Conservation (phyloP, 345 rosid species). For the Raphanus raphanistrum region DNA sequence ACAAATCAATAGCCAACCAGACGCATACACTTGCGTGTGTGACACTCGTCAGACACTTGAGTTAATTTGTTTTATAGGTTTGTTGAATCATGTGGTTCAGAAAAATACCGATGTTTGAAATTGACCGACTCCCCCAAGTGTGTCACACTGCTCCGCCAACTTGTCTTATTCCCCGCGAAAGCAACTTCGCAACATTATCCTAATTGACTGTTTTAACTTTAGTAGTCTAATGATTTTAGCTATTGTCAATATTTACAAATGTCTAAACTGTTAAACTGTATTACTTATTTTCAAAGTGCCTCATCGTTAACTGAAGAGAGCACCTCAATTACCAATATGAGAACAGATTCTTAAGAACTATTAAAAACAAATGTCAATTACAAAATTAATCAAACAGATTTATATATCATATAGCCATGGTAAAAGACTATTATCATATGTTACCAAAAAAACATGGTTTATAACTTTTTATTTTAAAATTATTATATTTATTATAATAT, state of each 20-base stretch:
- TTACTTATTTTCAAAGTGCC: background rate
- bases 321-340: background rate
- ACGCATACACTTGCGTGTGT: constrained; percentile 14
- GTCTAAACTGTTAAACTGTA: background rate
- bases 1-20: constrained; percentile 18
- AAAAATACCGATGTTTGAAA: constrained; percentile 16
- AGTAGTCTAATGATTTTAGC: background rate
- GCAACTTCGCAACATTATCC: constrained; percentile 30
- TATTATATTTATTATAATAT: too few species aligned
- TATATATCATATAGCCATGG: background rate
- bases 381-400: background rate
- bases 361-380: background rate
- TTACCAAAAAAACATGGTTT: too few species aligned
- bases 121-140: constrained; percentile 31
- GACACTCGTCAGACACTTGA: background rate
- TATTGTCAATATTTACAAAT: background rate
- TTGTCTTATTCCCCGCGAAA: constrained; percentile 31
- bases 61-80: background rate
- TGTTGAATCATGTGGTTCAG: background rate
- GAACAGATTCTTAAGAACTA: background rate
- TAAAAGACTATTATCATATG: too few species aligned
- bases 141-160: constrained; percentile 29
- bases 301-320: background rate
- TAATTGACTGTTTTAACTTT: constrained; percentile 26
- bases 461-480: too few species aligned